These are phyloP conservation scores for Peniophora sp. DNA, from an alignment of 1,284 basidiomycete genomes.

Conservation along the genomic window DNA sequence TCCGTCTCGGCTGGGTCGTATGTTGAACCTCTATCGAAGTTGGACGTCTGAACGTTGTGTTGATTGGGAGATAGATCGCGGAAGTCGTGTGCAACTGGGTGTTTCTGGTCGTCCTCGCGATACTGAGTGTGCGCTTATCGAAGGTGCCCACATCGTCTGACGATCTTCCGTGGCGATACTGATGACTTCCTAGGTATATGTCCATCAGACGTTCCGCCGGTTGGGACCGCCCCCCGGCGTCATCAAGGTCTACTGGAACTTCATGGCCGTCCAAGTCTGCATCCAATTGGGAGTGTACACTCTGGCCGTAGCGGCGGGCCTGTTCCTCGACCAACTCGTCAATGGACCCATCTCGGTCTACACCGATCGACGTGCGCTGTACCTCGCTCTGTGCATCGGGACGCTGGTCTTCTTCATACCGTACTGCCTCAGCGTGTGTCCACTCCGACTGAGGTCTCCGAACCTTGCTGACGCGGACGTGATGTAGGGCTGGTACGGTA, in stretches of 20 bases:
- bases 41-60: too few species aligned
- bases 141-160: too few species aligned
- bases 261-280: neutral
- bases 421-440: neutral
- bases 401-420: neutral
- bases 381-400: neutral
- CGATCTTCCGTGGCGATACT: neutral
- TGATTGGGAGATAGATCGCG: too few species aligned
- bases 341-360: neutral
- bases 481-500: neutral
- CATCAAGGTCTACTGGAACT: neutral
- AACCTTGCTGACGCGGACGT: too few species aligned
- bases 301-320: neutral
- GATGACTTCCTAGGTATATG: neutral
- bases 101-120: neutral
- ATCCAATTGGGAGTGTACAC: neutral
- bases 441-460: neutral
- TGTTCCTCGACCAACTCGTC: neutral
- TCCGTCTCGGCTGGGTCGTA: neutral
- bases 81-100: neutral
- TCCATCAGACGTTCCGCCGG: neutral
- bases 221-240: neutral
- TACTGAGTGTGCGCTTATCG: neutral
- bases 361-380: neutral
- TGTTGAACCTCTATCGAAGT: neutral